Evolutionary conservation across 2,329 filamentous ascomycete genomes (phyloP).

Genomic region (Fusarium beomiforme): DNA sequence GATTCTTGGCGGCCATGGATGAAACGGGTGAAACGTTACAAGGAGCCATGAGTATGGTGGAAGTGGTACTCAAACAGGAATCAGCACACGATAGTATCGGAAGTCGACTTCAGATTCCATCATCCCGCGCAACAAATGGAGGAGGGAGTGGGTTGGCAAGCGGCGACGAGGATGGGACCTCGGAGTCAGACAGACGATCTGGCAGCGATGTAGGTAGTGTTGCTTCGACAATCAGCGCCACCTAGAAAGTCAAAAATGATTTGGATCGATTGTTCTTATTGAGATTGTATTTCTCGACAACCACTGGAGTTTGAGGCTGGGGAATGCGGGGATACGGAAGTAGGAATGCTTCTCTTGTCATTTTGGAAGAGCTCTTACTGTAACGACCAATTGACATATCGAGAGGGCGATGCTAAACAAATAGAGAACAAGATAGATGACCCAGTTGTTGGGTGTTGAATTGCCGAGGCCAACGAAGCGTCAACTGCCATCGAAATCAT

Average conservation of each 20-base stretch:
- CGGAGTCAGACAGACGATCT: slow-evolving; percentile 50
- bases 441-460: neutral
- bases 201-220: slow-evolving; percentile 52
- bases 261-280: slow-evolving; percentile 6
- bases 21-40: slow-evolving; percentile 82
- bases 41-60: slow-evolving; percentile 74
- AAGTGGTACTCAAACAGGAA: slow-evolving; percentile 50
- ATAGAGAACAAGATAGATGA: slow-evolving; percentile 11
- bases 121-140: slow-evolving; percentile 45
- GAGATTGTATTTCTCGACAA: slow-evolving; percentile 12
- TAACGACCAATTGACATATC: neutral
- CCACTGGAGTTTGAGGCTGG: slow-evolving; percentile 24
- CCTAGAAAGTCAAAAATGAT: slow-evolving; percentile 10
- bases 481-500: too few species aligned
- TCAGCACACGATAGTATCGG: slow-evolving; percentile 39
- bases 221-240: slow-evolving; percentile 48
- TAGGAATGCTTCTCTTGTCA: slow-evolving; percentile 3
- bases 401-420: neutral
- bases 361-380: neutral
- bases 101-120: slow-evolving; percentile 48
- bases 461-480: too few species aligned
- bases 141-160: slow-evolving; percentile 43
- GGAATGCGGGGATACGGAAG: slow-evolving; percentile 8
- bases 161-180: slow-evolving; percentile 48
- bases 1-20: slow-evolving; percentile 95